Percentiles rank a stretch among this genome's conserved stretches.
Conservation (phyloP, 208 protist species). For the Spongospora subterranea region DNA sequence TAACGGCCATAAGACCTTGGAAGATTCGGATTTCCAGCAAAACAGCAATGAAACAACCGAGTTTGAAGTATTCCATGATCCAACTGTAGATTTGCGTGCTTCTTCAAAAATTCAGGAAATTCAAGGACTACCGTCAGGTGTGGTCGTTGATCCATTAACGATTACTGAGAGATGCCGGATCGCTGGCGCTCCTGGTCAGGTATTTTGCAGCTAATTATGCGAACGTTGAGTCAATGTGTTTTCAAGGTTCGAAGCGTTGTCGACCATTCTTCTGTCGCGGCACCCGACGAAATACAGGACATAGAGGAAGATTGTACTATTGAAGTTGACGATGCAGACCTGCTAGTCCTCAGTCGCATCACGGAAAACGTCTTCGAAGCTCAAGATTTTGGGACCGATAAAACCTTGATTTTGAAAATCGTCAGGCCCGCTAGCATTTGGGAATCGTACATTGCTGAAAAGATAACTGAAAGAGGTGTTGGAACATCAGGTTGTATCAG, state of each 20-base stretch:
- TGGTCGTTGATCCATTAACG: background rate
- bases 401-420: conserved; percentile 14
- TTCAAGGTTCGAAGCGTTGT: background rate
- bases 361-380: conserved; percentile 5
- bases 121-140: no score
- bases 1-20: background rate
- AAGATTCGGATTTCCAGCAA: background rate
- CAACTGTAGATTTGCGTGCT: background rate
- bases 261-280: conserved; percentile 19
- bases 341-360: background rate
- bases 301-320: conserved; percentile 13
- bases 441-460: background rate
- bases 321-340: conserved; percentile 44
- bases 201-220: background rate
- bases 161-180: background rate
- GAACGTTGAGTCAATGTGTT: background rate
- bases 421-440: background rate
- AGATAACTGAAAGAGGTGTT: background rate
- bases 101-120: no score
- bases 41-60: background rate
- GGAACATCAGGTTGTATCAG: background rate
- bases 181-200: background rate
- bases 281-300: conserved; percentile 46
- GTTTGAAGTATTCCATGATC: conserved; percentile 30
- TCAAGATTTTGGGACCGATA: background rate